Percentiles rank a stretch among this genome's conserved stretches.
These are phyloP conservation scores for Trypanosoma conorhini DNA, from an alignment of 208 protist genomes.

Conservation along the genomic window DNA sequence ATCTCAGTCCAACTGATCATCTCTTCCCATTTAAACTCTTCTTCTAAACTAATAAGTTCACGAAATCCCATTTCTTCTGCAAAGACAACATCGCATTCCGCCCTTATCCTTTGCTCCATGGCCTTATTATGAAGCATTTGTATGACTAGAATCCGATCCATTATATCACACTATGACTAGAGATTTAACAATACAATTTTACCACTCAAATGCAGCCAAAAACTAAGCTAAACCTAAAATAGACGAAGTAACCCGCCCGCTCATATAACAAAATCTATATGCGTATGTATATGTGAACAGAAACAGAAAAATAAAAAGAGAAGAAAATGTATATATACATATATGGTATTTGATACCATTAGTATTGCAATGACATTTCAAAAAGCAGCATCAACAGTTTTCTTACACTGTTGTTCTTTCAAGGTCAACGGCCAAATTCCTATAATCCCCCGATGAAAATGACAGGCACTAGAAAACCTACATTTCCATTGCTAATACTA, in stretches of 20 bases:
- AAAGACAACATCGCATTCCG: slow-evolving; percentile 11
- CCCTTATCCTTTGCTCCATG: slow-evolving; percentile 3
- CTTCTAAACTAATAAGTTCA: slow-evolving; percentile 21
- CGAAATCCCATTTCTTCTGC: slow-evolving; percentile 22
- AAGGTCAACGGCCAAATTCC: neutral
- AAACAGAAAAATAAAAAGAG: slow-evolving; percentile 14
- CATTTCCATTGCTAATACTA: slow-evolving; percentile 11
- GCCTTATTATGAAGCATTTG: slow-evolving; percentile 10
- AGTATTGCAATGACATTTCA: neutral
- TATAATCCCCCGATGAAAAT: neutral
- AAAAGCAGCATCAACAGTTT: neutral
- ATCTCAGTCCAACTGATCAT: slow-evolving; percentile 2
- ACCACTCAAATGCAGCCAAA: neutral
- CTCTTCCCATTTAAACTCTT: slow-evolving; percentile 9
- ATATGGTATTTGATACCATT: slow-evolving; percentile 11
- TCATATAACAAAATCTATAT: slow-evolving; percentile 4
- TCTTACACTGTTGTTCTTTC: slow-evolving; percentile 8
- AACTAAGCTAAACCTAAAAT: slow-evolving; percentile 16
- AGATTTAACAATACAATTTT: neutral
- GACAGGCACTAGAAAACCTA: neutral
- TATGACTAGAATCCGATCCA: slow-evolving; percentile 8
- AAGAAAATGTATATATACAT: slow-evolving; percentile 23
- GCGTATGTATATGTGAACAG: slow-evolving; percentile 4
- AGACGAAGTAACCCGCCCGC: slow-evolving; percentile 9
- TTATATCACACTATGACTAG: neutral